phyloP scores from a whole-genome alignment of 768 basidiomycete species.

The Leccinum subtestaceum region DNA sequence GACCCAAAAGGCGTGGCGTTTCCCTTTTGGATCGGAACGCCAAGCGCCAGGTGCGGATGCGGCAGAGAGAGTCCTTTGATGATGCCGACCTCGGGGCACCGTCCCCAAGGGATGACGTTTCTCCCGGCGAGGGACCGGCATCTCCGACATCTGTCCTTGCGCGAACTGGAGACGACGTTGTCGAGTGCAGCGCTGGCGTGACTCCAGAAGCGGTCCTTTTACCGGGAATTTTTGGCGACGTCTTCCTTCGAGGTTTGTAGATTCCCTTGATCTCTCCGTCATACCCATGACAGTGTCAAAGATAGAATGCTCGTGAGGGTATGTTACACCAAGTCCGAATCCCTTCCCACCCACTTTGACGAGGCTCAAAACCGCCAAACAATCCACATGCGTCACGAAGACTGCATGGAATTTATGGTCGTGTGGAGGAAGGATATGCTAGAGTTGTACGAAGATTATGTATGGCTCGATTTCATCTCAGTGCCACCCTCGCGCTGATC shows the following conservation, averaged over 20 bases:
- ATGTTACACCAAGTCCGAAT: slow-evolving; percentile 57
- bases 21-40: slow-evolving; percentile 12
- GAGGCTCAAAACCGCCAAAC: slow-evolving; percentile 66
- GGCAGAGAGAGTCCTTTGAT: slow-evolving; percentile 23
- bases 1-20: slow-evolving; percentile 11
- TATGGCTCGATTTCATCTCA: slow-evolving; percentile 36
- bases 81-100: slow-evolving; percentile 8
- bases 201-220: slow-evolving; percentile 29
- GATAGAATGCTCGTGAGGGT: slow-evolving; percentile 89
- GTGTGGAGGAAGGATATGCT: slow-evolving; percentile 76
- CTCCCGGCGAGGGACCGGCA: slow-evolving; percentile 37
- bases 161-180: slow-evolving; percentile 53
- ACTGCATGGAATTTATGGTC: slow-evolving; percentile 82
- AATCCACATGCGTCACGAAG: slow-evolving; percentile 56
- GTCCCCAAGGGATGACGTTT: slow-evolving; percentile 2
- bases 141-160: slow-evolving; percentile 66
- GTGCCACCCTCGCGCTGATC: slow-evolving; percentile 3
- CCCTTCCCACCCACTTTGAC: slow-evolving; percentile 53
- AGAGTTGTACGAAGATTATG: slow-evolving; percentile 86
- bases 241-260: slow-evolving; percentile 70
- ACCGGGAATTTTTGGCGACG: slow-evolving; percentile 42
- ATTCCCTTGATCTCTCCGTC: not conserved
- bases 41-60: slow-evolving; percentile 9
- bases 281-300: slow-evolving; percentile 33
- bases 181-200: slow-evolving; percentile 65